phyloP scores from a whole-genome alignment of 805 yeast species.

The Suhomyces sp. region DNA sequence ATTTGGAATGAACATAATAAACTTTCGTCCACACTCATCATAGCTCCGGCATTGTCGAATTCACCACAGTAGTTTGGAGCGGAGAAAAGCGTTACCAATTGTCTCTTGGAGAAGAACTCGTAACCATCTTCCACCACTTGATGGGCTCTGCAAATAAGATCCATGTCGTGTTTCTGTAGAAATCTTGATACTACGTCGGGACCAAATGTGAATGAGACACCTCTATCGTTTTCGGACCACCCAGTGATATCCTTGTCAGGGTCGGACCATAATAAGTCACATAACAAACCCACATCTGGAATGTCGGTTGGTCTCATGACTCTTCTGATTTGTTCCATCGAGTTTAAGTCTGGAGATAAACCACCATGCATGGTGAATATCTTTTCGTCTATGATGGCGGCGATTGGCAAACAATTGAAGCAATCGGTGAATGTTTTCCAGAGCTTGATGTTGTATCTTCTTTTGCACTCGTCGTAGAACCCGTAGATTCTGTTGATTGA shows the following conservation, averaged over 20 bases:
- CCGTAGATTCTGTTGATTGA: slow-evolving; percentile 97
- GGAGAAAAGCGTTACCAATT: slow-evolving; percentile 88
- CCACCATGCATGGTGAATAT: slow-evolving; percentile 99
- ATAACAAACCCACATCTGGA: slow-evolving; percentile 94
- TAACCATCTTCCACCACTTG: slow-evolving; percentile 99
- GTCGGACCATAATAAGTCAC: slow-evolving; percentile 97
- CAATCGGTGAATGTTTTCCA: slow-evolving; percentile 99
- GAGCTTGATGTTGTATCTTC: slow-evolving; percentile 95
- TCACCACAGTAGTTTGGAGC: slow-evolving; percentile 99
- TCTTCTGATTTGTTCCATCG: slow-evolving; percentile 98
- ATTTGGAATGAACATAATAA: slow-evolving; percentile 94
- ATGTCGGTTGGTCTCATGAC: slow-evolving; percentile 99
- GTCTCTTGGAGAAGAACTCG: slow-evolving; percentile 94
- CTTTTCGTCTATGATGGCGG: slow-evolving; percentile 97
- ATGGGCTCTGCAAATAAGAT: slow-evolving; percentile 96
- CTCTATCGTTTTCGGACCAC: slow-evolving; percentile 99
- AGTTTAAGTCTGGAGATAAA: slow-evolving; percentile 91
- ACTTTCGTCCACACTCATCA: slow-evolving; percentile 98
- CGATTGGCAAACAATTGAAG: slow-evolving; percentile 97
- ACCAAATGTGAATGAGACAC: slow-evolving; percentile 99
- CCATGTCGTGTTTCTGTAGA: slow-evolving; percentile 96
- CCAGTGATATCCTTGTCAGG: slow-evolving; percentile 98
- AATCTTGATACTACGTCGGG: slow-evolving; percentile 97
- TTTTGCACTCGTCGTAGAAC: slow-evolving; percentile 96
- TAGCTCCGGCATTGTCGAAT: slow-evolving; percentile 98